Conservation (phyloP, 2,329 filamentous ascomycete genomes). For the Penicillium corylophilum region DNA sequence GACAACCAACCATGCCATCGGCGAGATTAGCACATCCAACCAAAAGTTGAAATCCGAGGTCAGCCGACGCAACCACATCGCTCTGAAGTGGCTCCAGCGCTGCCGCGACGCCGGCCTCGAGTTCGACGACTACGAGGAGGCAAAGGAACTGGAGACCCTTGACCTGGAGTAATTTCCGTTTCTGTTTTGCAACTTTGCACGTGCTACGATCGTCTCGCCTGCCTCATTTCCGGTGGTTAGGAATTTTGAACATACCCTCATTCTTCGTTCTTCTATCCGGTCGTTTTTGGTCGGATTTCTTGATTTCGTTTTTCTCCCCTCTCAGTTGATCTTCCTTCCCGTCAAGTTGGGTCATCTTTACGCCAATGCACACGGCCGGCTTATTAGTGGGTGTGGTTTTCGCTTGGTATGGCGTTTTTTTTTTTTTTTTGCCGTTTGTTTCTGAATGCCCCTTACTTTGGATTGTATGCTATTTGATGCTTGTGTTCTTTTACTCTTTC, state of each 20-base stretch:
- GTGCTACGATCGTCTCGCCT: conserved; percentile 25
- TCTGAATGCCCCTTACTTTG: conserved; percentile 17
- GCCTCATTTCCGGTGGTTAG: conserved; percentile 22
- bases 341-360: neutral
- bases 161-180: conserved; percentile 33
- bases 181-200: conserved; percentile 16
- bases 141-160: conserved; percentile 41
- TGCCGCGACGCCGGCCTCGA: conserved; percentile 49
- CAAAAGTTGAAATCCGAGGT: conserved; percentile 94
- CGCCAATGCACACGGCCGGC: neutral
- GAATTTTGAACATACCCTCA: conserved; percentile 29
- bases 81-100: conserved; percentile 47
- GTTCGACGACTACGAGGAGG: conserved; percentile 50
- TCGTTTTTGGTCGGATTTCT: conserved; percentile 6
- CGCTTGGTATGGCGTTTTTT: conserved; percentile 11
- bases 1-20: conserved; percentile 52
- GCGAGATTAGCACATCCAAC: conserved; percentile 90
- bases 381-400: neutral
- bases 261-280: conserved; percentile 15
- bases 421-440: conserved; percentile 9
- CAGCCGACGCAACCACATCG: conserved; percentile 76
- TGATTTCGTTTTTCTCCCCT: conserved; percentile 6
- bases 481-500: conserved; percentile 24
- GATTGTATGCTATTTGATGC: neutral
- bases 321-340: neutral